A percentile compares a stretch with the other conserved stretches of the same genome.
Evolutionary conservation across 1,284 basidiomycete genomes (phyloP).

Genomic region (Coniferiporia sulphurascens): DNA sequence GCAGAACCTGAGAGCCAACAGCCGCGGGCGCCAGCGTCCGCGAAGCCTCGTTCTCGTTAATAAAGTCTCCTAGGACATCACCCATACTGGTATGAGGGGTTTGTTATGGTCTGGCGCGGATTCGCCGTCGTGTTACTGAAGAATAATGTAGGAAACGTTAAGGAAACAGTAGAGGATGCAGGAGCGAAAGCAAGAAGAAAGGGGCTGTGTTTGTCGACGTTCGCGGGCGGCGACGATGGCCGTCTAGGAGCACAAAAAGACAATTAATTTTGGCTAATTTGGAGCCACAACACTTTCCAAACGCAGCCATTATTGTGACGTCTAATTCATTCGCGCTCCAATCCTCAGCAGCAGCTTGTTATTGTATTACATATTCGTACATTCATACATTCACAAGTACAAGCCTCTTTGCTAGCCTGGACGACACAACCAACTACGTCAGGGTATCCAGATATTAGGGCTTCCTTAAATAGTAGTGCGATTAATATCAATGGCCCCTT

Average conservation of each 20-base stretch:
- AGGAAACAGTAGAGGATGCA: background rate
- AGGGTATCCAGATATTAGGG: no score
- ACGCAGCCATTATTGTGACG: no score
- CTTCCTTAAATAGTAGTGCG: no score
- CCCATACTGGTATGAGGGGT: background rate
- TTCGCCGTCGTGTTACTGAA: background rate
- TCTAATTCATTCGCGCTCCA: no score
- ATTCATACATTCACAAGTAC: no score
- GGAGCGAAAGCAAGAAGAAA: background rate
- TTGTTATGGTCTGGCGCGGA: background rate
- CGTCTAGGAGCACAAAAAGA: background rate
- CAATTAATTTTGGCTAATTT: background rate
- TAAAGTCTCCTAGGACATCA: slow-evolving; percentile 13
- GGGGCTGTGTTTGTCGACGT: background rate
- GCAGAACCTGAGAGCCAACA: slow-evolving; percentile 75
- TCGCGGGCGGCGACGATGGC: no score
- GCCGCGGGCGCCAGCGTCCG: slow-evolving; percentile 69
- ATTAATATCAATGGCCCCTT: no score
- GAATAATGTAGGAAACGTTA: background rate
- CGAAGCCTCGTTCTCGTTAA: slow-evolving; percentile 17
- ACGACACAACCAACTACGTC: no score
- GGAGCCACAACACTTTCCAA: background rate
- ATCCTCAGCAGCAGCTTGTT: no score
- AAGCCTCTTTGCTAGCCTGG: no score
- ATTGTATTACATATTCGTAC: no score